Conservation (phyloP, 495 filamentous ascomycete genomes). For the Talaromyces nanjingensis region DNA sequence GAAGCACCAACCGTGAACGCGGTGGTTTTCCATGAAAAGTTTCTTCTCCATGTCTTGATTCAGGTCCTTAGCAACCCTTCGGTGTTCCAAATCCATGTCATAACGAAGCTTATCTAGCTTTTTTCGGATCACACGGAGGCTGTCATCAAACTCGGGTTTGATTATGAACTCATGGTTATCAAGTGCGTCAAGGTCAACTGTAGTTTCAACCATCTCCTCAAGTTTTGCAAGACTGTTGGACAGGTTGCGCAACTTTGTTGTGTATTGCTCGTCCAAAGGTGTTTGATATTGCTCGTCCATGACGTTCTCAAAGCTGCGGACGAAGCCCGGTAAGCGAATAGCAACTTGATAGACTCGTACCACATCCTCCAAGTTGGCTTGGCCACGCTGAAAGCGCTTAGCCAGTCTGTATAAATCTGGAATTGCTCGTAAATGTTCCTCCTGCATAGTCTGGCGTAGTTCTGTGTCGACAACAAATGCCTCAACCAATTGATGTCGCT, state of each 20-base stretch:
- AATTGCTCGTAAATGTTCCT: conserved; percentile 89
- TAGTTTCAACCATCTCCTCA: conserved; percentile 98
- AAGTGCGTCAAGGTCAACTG: conserved; percentile 89
- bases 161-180: conserved; percentile 98
- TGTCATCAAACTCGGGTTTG: conserved; percentile 96
- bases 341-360: conserved; percentile 91
- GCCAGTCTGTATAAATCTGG: conserved; percentile 91
- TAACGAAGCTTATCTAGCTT: conserved; percentile 78
- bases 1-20: conserved; percentile 94
- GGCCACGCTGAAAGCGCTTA: conserved; percentile 87
- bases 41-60: conserved; percentile 95
- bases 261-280: conserved; percentile 82
- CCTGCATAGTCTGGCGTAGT: conserved; percentile 93
- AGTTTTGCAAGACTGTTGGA: conserved; percentile 77
- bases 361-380: conserved; percentile 91
- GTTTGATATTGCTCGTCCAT: conserved; percentile 95
- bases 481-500: conserved; percentile 88
- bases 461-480: conserved; percentile 92
- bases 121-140: conserved; percentile 78
- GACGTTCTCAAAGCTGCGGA: conserved; percentile 80
- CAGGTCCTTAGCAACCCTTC: conserved; percentile 70
- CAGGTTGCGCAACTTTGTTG: conserved; percentile 67
- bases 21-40: conserved; percentile 94
- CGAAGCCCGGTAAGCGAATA: conserved; percentile 84
- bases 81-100: conserved; percentile 81